phyloP scores from a whole-genome alignment of 352 stramenopile species.

The Paralagenidium karlingii region DNA sequence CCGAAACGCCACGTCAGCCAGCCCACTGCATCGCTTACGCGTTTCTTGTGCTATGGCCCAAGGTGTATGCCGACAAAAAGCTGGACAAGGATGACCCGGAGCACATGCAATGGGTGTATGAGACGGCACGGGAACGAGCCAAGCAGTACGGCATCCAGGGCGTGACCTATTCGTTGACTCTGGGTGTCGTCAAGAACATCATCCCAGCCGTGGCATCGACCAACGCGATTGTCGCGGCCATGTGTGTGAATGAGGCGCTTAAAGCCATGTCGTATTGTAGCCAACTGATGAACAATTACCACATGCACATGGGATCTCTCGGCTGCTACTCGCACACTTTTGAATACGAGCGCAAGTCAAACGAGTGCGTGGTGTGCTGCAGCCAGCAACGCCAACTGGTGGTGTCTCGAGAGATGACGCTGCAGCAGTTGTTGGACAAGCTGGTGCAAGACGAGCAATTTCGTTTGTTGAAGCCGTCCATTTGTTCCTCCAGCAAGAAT shows the following conservation, averaged over 20 bases:
- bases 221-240: slow-evolving; percentile 93
- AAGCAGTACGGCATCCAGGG: slow-evolving; percentile 91
- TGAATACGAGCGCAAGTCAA: slow-evolving; percentile 91
- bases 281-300: slow-evolving; percentile 97
- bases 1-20: slow-evolving; percentile 92
- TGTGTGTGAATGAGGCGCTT: slow-evolving; percentile 94
- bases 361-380: slow-evolving; percentile 78
- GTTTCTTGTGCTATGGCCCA: slow-evolving; percentile 92
- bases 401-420: slow-evolving; percentile 37
- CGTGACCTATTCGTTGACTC: slow-evolving; percentile 95
- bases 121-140: slow-evolving; percentile 83
- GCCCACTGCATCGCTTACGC: slow-evolving; percentile 97
- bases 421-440: slow-evolving; percentile 47
- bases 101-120: slow-evolving; percentile 97
- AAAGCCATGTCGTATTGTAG: slow-evolving; percentile 95
- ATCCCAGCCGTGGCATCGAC: slow-evolving; percentile 95
- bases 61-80: slow-evolving; percentile 90
- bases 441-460: slow-evolving; percentile 44
- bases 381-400: slow-evolving; percentile 47
- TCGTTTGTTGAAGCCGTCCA: slow-evolving; percentile 53
- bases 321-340: slow-evolving; percentile 96
- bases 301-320: slow-evolving; percentile 96
- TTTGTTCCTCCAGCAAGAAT: slow-evolving; percentile 45
- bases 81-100: slow-evolving; percentile 93
- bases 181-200: slow-evolving; percentile 98